A percentile compares a stretch with the other conserved stretches of the same genome.
phyloP scores from a whole-genome alignment of 1,284 basidiomycete species.

The Phylloporus sp. region DNA sequence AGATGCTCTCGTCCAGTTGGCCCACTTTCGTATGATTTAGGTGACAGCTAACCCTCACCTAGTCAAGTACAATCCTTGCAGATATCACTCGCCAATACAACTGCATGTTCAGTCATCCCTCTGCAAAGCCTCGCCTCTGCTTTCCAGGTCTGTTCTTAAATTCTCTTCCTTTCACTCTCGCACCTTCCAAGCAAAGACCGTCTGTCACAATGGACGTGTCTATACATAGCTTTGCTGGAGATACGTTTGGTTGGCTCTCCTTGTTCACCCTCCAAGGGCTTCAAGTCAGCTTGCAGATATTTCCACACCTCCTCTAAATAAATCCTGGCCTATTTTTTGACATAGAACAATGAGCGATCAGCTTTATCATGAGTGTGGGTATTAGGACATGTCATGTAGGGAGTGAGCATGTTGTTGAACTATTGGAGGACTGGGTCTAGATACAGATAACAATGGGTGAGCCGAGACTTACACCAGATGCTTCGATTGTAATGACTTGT shows the following conservation, averaged over 20 bases:
- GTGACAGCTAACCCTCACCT: neutral
- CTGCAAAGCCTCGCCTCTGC: constrained; percentile 41
- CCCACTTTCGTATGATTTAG: neutral
- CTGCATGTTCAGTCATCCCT: constrained; percentile 33
- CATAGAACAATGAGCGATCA: constrained; percentile 60
- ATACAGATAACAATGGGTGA: neutral
- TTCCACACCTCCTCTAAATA: constrained; percentile 72
- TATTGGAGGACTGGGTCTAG: constrained; percentile 4
- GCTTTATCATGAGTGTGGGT: constrained; percentile 50
- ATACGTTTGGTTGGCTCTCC: constrained; percentile 63
- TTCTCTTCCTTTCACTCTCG: neutral
- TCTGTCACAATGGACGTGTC: constrained; percentile 34
- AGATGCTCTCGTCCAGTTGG: constrained; percentile 35
- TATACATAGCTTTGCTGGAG: constrained; percentile 51
- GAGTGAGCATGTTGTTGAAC: constrained; percentile 38
- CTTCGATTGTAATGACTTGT: constrained; percentile 82
- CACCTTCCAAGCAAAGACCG: constrained; percentile 37
- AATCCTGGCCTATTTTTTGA: constrained; percentile 64
- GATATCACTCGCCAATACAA: constrained; percentile 39
- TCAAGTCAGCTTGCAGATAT: constrained; percentile 57
- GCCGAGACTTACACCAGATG: constrained; percentile 49
- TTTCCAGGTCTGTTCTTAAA: constrained; percentile 44
- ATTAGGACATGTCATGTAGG: constrained; percentile 53
- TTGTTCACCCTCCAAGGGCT: constrained; percentile 46
- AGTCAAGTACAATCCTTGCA: constrained; percentile 45